These are phyloP conservation scores for Oryza australiensis DNA, from an alignment of 176 grass and related monocot species.

Conservation along the genomic window DNA sequence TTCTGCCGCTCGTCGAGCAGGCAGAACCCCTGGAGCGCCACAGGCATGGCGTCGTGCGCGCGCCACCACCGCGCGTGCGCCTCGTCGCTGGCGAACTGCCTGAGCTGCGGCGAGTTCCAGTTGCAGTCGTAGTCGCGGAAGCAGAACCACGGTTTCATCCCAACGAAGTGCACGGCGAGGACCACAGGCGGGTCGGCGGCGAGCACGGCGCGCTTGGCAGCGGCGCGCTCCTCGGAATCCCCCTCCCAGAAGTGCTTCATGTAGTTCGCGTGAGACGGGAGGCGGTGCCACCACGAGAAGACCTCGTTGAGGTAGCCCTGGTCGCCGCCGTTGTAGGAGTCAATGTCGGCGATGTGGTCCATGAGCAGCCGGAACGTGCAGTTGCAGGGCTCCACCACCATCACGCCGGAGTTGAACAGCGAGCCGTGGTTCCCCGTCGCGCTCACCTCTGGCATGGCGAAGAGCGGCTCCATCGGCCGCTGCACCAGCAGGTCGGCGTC, in stretches of 20 bases:
- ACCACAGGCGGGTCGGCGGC: conserved; percentile 50
- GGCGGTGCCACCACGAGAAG: conserved; percentile 64
- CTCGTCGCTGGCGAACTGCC: conserved; percentile 65
- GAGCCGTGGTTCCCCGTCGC: conserved; percentile 48
- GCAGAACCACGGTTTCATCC: conserved; percentile 66
- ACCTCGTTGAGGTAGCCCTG: conserved; percentile 70
- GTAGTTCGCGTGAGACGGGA: conserved; percentile 53
- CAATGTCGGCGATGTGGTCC: conserved; percentile 46
- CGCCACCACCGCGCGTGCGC: conserved; percentile 59
- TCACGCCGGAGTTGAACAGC: conserved; percentile 57
- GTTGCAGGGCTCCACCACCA: conserved; percentile 63
- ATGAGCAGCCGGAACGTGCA: conserved; percentile 52
- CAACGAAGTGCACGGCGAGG: conserved; percentile 59
- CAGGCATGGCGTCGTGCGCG: conserved; percentile 43
- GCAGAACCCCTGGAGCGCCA: conserved; percentile 26
- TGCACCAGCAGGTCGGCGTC: conserved; percentile 63
- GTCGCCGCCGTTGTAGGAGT: conserved; percentile 63
- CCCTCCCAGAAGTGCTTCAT: conserved; percentile 67
- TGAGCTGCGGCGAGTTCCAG: conserved; percentile 50
- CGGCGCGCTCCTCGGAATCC: conserved; percentile 36
- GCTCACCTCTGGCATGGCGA: conserved; percentile 47
- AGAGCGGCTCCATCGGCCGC: conserved; percentile 35
- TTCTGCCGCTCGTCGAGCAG: conserved; percentile 54
- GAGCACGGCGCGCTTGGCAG: conserved; percentile 25
- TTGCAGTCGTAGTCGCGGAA: conserved; percentile 73